These are phyloP conservation scores for Tetrahymena thermophila DNA, from an alignment of 73 alveolate species.

Conservation along the genomic window DNA sequence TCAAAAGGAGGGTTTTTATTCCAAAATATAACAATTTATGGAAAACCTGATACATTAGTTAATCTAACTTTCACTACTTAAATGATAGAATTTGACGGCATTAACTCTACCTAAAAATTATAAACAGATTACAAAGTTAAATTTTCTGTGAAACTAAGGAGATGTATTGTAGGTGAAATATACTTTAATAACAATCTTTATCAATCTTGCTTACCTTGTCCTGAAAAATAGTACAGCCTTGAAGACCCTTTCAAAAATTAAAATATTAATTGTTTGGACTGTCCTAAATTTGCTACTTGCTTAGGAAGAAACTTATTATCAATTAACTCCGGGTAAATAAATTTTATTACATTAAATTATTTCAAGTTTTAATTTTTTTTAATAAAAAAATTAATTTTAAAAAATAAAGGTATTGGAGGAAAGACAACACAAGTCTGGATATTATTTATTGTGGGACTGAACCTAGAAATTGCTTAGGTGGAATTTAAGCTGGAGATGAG, in stretches of 20 bases:
- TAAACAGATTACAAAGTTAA: not conserved
- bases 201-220: not conserved
- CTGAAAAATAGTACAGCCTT: not conserved
- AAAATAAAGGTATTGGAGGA: not conserved
- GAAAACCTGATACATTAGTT: not conserved
- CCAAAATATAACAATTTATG: not conserved
- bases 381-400: not conserved
- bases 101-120: not conserved
- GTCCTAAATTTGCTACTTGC: not conserved
- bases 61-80: not conserved
- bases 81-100: not conserved
- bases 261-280: not conserved
- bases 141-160: not conserved
- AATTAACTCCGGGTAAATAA: not conserved
- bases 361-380: too few species aligned
- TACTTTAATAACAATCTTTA: not conserved
- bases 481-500: not conserved
- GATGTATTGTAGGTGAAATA: not conserved
- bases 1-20: not conserved
- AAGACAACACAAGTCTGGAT: not conserved
- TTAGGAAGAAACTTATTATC: not conserved
- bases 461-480: not conserved
- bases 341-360: too few species aligned
- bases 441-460: not conserved
- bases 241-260: not conserved